A percentile compares a stretch with the other conserved stretches of the same genome.
Evolutionary conservation across 176 grass and related monocot genomes (phyloP).

Genomic region (Sorghum bicolor): Sorghum_bicolor_NCBIv3 NC_012871.2:4098001-4098500

Average conservation of each 20-base stretch:
- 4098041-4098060: not conserved
- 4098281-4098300: conserved; percentile 70
- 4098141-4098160: not conserved
- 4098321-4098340: conserved; percentile 49
- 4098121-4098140: not conserved
- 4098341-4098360: conserved; percentile 42
- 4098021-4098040: not conserved
- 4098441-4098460: conserved; percentile 1
- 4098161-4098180: not conserved
- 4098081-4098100: not conserved
- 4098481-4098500: conserved; percentile 90
- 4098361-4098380: conserved; percentile 76
- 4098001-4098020: not conserved
- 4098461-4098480: not conserved
- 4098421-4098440: not conserved
- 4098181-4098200: not conserved
- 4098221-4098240: not conserved
- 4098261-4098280: conserved; percentile 81
- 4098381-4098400: conserved; percentile 33
- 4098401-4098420: not conserved
- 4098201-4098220: not conserved
- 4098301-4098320: conserved; percentile 88
- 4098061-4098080: not conserved
- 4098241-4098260: conserved; percentile 70
- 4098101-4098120: not conserved